Percentiles rank a stretch among this genome's conserved stretches.
These are phyloP conservation scores for Gamsiella multidivaricata DNA, from an alignment of 192 early-diverging fungal genomes.

Conservation along the genomic window DNA sequence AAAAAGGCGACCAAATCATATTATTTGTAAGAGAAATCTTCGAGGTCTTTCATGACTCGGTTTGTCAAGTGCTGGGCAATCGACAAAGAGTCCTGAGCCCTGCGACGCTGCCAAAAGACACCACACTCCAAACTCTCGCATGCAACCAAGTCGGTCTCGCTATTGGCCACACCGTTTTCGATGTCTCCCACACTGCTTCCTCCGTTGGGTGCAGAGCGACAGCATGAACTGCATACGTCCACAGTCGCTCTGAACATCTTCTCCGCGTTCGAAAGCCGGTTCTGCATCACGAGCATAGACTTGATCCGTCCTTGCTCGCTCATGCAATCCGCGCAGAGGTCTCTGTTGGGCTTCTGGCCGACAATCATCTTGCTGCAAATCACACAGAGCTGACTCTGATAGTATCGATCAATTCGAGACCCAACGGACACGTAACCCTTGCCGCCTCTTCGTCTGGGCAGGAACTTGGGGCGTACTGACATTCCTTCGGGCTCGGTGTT, in stretches of 20 bases:
- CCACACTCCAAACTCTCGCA: conserved; percentile 46
- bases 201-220: conserved; percentile 12
- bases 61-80: not conserved
- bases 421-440: conserved; percentile 35
- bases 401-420: conserved; percentile 77
- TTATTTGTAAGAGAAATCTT: not conserved
- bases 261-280: conserved; percentile 30
- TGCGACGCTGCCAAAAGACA: conserved; percentile 39
- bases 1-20: too few species aligned
- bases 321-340: conserved; percentile 25
- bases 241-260: conserved; percentile 20
- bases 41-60: conserved; percentile 17
- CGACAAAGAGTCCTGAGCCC: conserved; percentile 24
- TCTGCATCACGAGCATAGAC: conserved; percentile 19
- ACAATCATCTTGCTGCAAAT: conserved; percentile 65
- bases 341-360: conserved; percentile 10
- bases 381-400: conserved; percentile 70
- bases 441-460: conserved; percentile 27
- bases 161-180: not conserved
- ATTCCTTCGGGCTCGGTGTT: too few species aligned
- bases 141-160: conserved; percentile 34
- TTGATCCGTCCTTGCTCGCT: conserved; percentile 11
- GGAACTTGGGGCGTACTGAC: conserved; percentile 9
- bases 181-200: conserved; percentile 13
- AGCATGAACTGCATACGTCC: conserved; percentile 46